phyloP scores from a whole-genome alignment of 306 rosid species.

The Cicer pinnatifidum region DNA sequence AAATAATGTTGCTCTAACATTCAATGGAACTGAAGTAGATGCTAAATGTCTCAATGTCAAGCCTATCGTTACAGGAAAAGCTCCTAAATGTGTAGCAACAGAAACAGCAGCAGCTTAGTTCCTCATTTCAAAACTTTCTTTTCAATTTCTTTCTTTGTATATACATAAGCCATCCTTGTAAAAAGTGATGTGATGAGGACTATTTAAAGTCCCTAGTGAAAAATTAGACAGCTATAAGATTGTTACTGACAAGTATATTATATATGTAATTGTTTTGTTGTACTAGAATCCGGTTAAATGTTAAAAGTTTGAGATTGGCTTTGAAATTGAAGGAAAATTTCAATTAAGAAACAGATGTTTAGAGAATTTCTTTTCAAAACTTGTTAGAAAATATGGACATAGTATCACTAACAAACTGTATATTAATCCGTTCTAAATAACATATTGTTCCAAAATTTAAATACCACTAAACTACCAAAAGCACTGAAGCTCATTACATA shows the following conservation, averaged over 20 bases:
- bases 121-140: neutral
- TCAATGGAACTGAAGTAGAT: constrained; percentile 14
- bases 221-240: neutral
- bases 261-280: neutral
- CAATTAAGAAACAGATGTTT: constrained; percentile 1
- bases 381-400: neutral
- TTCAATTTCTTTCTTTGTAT: neutral
- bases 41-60: constrained; percentile 48
- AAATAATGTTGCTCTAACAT: constrained; percentile 40
- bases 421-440: constrained; percentile 15
- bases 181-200: constrained; percentile 5
- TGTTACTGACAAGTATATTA: too few relatives aligned
- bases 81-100: constrained; percentile 31
- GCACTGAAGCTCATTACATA: neutral
- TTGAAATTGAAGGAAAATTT: neutral
- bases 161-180: neutral
- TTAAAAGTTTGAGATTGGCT: neutral
- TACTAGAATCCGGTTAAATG: neutral
- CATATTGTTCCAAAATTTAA: constrained; percentile 27
- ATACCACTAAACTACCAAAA: constrained; percentile 30
- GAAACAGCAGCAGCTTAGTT: neutral
- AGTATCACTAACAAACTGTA: neutral
- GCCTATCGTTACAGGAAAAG: constrained; percentile 45
- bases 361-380: constrained; percentile 15
- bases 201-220: neutral